Conservation (phyloP, 2,329 filamentous ascomycete species). For the Lomentospora prolificans region DNA sequence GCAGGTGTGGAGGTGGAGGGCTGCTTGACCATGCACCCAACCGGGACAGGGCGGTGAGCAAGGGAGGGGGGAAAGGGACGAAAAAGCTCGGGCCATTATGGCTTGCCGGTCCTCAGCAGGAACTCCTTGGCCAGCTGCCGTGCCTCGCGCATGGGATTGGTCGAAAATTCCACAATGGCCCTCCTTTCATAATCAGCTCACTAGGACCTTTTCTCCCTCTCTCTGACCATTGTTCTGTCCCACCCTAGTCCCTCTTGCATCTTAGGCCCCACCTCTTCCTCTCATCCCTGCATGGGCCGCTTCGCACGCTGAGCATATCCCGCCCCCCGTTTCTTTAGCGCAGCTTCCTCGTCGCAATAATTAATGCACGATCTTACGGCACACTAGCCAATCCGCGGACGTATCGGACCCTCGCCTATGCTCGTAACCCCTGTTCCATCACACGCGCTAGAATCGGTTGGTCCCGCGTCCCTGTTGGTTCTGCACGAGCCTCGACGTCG, state of each 20-base stretch:
- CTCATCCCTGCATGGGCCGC: background rate
- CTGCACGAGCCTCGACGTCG: conserved; percentile 24
- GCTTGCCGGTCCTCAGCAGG: background rate
- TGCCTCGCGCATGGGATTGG: background rate
- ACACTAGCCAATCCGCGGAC: conserved; percentile 20
- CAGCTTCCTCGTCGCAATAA: conserved; percentile 11
- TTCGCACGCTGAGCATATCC: background rate
- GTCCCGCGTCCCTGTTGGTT: conserved; percentile 22
- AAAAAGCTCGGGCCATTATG: background rate
- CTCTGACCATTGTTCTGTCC: background rate
- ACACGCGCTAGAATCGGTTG: conserved; percentile 18
- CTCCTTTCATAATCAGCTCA: background rate
- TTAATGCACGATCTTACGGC: conserved; percentile 16
- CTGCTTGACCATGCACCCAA: background rate
- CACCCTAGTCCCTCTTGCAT: background rate
- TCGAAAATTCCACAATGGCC: background rate
- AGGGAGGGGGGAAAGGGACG: background rate
- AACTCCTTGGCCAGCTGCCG: background rate
- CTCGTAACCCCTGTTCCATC: conserved; percentile 14
- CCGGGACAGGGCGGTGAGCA: background rate
- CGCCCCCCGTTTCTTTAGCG: background rate
- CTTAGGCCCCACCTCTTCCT: too few relatives aligned
- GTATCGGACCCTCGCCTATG: conserved; percentile 15
- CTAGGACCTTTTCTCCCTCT: background rate
- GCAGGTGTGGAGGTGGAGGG: background rate